Base-by-base conservation (phyloP, 2,329 filamentous ascomycete genomes). In the Fusarium sp. region DNA sequence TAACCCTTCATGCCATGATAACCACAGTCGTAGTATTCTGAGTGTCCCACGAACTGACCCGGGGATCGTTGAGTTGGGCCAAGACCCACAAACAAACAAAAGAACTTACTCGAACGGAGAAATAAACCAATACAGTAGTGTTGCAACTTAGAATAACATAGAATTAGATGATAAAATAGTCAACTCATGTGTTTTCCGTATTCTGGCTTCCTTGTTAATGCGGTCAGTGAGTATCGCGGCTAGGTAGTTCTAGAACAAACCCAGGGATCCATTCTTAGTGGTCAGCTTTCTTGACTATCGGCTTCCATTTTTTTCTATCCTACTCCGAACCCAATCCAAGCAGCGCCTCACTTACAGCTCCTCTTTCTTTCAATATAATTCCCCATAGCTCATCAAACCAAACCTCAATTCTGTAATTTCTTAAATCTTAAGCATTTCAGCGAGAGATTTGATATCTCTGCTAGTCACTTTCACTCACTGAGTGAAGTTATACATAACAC, bases 241-340 rank as follows among this genome's bases (percentile, higher is more conserved):
- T 52, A 25, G 24, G 24, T 25, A 65, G 42, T 60, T 66, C 46
- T 47, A 60, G 62, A 61, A 67, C 15, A 52, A 16, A 20, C 34
- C 20, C 63, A 68, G 30, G 64, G 63, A 24, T 22, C 49, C 24
- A 52, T 68, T 68, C 63, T 68, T 63, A 68, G 65, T 50, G 65
- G 65, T 18, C 32, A 60, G 47, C 18, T 22, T 22, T 53, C 50
- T 27, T 24, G 16, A 52, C 46, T 38, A 49, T 68, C 22, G 11
- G 59, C 32, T 68, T 68, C 65, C 53, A 64, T 68, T 68, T 58
- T 58, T 64, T 68, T 68, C 64, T 59, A 27, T 53, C 44, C 22
- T 63, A 16, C 29, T 27, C 52, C n/a, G 27, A 32, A 58, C 51
- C 29, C 20, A 44, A 53, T 43, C 46, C n/a, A 25, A 42, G 29